A percentile compares a stretch with the other conserved stretches of the same genome.
Evolutionary conservation across 345 rosid genomes (phyloP).

Genomic region (Camelina hispida): DNA sequence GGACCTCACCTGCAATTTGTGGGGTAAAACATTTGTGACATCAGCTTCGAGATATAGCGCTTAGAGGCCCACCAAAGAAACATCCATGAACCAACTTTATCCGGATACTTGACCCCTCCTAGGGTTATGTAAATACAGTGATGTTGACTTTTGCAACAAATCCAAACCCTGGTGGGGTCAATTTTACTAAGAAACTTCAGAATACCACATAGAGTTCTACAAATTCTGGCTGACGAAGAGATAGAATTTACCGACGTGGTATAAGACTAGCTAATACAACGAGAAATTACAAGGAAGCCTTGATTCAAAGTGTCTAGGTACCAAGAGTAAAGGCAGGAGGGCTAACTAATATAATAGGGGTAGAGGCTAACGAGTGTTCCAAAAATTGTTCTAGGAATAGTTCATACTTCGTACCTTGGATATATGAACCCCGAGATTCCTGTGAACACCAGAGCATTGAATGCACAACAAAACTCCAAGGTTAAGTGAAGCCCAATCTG

Average conservation of each 20-base stretch:
- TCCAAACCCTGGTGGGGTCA: not conserved
- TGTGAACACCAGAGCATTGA: constrained; percentile 93
- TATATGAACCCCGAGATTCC: constrained; percentile 94
- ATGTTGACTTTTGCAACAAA: constrained; percentile 30
- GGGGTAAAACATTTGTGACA: constrained; percentile 26
- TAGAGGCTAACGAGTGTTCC: no score
- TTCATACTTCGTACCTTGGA: constrained; percentile 68
- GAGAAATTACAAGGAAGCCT: not conserved
- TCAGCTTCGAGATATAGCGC: constrained; percentile 22
- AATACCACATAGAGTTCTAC: constrained; percentile 10
- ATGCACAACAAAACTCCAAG: constrained; percentile 89
- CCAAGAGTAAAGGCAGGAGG: no score
- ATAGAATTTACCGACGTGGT: not conserved
- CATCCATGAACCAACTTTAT: not conserved
- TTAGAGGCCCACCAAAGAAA: constrained; percentile 3
- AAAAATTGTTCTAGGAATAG: constrained; percentile 13
- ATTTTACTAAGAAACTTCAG: constrained; percentile 5
- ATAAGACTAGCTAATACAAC: constrained; percentile 8
- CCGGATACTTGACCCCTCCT: not conserved
- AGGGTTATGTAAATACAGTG: constrained; percentile 17
- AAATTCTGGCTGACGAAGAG: not conserved
- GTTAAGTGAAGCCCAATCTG: constrained; percentile 96
- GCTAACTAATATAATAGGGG: no score
- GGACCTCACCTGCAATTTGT: constrained; percentile 77
- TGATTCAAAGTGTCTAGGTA: no score